phyloP scores from a whole-genome alignment of 768 basidiomycete genomes.

The Hericium alpestre region DNA sequence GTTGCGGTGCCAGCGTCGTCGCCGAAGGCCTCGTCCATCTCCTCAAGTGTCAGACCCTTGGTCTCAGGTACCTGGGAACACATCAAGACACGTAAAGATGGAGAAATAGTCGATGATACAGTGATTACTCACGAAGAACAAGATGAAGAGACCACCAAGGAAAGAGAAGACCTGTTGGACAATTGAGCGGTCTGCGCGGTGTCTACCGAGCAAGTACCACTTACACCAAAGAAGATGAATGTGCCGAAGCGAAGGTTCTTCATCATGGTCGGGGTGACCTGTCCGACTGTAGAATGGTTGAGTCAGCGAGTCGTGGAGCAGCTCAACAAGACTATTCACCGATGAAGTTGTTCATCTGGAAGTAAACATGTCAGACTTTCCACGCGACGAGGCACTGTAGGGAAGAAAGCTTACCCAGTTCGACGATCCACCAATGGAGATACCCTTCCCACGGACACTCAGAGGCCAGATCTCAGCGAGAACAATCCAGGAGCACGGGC shows the following conservation, averaged over 20 bases:
- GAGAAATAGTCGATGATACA: background rate
- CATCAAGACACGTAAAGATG: background rate
- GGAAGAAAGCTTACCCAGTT: constrained; percentile 45
- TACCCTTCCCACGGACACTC: constrained; percentile 63
- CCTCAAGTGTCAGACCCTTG: constrained; percentile 62
- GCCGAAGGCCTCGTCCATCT: constrained; percentile 74
- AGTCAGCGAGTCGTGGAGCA: background rate
- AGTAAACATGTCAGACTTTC: background rate
- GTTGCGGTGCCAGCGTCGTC: constrained; percentile 40
- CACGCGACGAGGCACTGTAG: background rate
- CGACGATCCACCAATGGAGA: constrained; percentile 64
- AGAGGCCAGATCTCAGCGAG: constrained; percentile 68
- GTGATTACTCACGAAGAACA: constrained; percentile 42
- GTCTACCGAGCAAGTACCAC: constrained; percentile 9
- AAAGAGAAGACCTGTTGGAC: constrained; percentile 46
- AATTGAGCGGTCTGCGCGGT: background rate
- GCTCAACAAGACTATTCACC: constrained; percentile 21
- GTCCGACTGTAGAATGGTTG: constrained; percentile 28
- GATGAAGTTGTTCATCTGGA: constrained; percentile 70
- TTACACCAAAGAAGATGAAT: constrained; percentile 67
- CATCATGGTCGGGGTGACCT: constrained; percentile 67
- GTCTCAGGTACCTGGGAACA: constrained; percentile 51
- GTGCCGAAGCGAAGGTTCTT: constrained; percentile 56
- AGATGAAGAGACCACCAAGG: constrained; percentile 55
- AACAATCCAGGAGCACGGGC: constrained; percentile 70